Conservation (phyloP, 2,329 filamentous ascomycete species). For the Clonostachys solani region DNA sequence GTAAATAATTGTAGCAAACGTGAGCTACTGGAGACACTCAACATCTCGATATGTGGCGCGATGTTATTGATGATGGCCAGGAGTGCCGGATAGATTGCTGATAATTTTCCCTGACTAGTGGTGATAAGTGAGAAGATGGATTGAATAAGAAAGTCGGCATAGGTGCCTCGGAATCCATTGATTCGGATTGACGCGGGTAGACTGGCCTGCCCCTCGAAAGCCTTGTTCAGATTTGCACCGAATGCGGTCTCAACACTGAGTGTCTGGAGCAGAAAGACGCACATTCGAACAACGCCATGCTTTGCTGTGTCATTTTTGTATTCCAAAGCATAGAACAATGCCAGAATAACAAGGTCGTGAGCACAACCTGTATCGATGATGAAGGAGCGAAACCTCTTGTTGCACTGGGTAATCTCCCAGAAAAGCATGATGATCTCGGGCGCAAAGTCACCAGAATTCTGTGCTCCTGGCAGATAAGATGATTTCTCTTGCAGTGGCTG, state of each 20-base stretch:
- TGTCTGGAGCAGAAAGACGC: constrained; percentile 93
- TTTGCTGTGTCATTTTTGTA: constrained; percentile 82
- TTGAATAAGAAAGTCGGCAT: constrained; percentile 92
- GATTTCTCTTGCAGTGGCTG: constrained; percentile 86
- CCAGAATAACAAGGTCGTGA: constrained; percentile 87
- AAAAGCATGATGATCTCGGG: constrained; percentile 97
- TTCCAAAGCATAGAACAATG: constrained; percentile 89
- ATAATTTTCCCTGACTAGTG: constrained; percentile 82
- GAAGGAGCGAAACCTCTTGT: constrained; percentile 93
- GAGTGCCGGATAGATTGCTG: constrained; percentile 87
- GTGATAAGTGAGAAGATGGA: constrained; percentile 92
- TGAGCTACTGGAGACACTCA: constrained; percentile 70
- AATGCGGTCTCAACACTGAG: constrained; percentile 91
- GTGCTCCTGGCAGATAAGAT: constrained; percentile 83
- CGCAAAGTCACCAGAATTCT: constrained; percentile 77
- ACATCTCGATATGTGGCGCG: constrained; percentile 73
- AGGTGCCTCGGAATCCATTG: constrained; percentile 79
- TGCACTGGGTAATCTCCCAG: constrained; percentile 96
- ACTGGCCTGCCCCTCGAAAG: constrained; percentile 84
- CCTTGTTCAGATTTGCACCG: constrained; percentile 83
- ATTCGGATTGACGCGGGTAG: constrained; percentile 79
- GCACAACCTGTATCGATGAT: constrained; percentile 93
- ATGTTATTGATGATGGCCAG: constrained; percentile 93
- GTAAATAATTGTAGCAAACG: constrained; percentile 85
- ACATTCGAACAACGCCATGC: constrained; percentile 93